phyloP scores from a whole-genome alignment of 2,329 filamentous ascomycete species.

The Tolypocladium capitatum region DNA sequence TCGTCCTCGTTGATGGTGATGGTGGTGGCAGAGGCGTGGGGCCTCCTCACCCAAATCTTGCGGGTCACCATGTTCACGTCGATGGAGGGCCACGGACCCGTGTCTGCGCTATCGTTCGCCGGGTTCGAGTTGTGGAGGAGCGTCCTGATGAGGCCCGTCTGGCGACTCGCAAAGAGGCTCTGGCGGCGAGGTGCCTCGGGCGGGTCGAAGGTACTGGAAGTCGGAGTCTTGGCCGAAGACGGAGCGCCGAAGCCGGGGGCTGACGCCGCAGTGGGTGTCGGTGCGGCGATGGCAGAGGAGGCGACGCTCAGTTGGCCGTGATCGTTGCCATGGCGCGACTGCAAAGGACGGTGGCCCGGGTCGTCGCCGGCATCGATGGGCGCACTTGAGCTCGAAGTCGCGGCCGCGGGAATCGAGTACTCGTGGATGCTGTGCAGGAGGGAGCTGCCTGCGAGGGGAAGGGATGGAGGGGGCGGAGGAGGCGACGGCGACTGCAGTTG shows the following conservation, averaged over 20 bases:
- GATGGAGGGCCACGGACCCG: constrained; percentile 18
- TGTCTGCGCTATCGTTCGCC: constrained; percentile 7
- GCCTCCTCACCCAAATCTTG: constrained; percentile 92
- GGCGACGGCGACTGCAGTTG: constrained; percentile 2
- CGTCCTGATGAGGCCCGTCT: constrained; percentile 19
- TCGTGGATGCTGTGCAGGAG: constrained; percentile 3
- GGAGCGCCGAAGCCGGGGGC: constrained; percentile 5
- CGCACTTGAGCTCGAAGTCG: constrained; percentile 4
- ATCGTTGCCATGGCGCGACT: constrained; percentile 9
- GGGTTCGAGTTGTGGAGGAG: constrained; percentile 14
- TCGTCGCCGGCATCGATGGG: constrained; percentile 9
- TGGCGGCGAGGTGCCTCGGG: constrained; percentile 12
- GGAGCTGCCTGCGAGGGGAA: neutral
- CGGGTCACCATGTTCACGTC: constrained; percentile 46
- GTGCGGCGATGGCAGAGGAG: neutral
- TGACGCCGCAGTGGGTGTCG: constrained; percentile 10
- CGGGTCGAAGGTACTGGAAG: constrained; percentile 10
- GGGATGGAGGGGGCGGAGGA: neutral
- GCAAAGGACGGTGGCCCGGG: constrained; percentile 3
- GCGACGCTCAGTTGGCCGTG: constrained; percentile 14
- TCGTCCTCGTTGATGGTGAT: constrained; percentile 79
- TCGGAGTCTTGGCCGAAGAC: constrained; percentile 4
- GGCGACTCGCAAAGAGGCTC: constrained; percentile 24
- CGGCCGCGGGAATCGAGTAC: neutral
- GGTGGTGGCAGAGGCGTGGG: constrained; percentile 72